Conservation (phyloP, 164 flowering plant species). For the Pachysandra terminalis region DNA sequence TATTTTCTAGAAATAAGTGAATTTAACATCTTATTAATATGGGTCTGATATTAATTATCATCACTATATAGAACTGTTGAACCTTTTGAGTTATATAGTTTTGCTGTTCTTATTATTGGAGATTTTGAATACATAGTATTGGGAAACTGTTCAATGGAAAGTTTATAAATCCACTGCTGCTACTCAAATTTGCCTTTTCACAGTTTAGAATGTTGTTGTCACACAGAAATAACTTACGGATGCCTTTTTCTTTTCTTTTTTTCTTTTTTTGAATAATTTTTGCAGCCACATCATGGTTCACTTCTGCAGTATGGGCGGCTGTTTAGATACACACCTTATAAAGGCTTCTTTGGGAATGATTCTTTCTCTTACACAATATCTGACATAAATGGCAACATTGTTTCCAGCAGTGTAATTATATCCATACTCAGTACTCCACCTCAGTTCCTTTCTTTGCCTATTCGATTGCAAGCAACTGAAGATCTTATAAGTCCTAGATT, state of each 20-base stretch:
- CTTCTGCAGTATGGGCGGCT: conserved; percentile 55
- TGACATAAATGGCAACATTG: conserved; percentile 65
- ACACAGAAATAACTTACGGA: neutral
- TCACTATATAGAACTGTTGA: too few relatives aligned
- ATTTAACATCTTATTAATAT: neutral
- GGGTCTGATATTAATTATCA: neutral
- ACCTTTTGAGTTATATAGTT: too few relatives aligned
- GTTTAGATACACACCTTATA: conserved; percentile 77
- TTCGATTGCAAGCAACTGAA: conserved; percentile 67
- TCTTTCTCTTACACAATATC: conserved; percentile 59
- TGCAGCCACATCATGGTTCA: conserved; percentile 84
- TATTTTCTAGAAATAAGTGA: neutral
- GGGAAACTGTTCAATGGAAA: too few relatives aligned
- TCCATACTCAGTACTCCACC: conserved; percentile 72
- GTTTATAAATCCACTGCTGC: too few relatives aligned
- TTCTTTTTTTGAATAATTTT: neutral
- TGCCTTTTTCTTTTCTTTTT: neutral
- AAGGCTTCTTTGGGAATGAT: conserved; percentile 75
- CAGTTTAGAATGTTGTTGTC: neutral
- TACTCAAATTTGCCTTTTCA: too few relatives aligned
- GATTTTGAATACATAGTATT: too few relatives aligned
- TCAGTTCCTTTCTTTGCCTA: conserved; percentile 66
- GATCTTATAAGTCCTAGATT: conserved; percentile 66
- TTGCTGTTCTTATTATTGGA: too few relatives aligned
- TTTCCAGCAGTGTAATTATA: conserved; percentile 49